Evolutionary conservation across 2,329 filamentous ascomycete genomes (phyloP).

Genomic region (Colletotrichum orchidophilum): DNA sequence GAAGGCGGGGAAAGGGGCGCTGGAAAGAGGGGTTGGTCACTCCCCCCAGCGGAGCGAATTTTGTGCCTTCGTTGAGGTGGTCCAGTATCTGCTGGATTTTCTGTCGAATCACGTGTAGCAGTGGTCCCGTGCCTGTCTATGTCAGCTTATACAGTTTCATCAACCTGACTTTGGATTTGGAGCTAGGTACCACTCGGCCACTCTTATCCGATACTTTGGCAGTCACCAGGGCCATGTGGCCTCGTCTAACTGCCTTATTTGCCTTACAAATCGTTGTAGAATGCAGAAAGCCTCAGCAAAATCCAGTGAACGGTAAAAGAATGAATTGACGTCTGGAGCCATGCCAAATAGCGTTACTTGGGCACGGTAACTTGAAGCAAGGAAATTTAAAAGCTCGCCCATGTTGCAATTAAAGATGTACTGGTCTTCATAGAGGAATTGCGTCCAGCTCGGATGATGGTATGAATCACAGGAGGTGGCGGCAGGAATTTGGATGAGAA

Average conservation of each 20-base stretch:
- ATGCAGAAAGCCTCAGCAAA: too few species aligned
- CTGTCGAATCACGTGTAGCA: not conserved
- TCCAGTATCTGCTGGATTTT: not conserved
- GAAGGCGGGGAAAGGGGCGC: slow-evolving; percentile 20
- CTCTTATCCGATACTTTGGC: not conserved
- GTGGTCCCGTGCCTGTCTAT: not conserved
- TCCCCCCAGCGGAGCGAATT: not conserved
- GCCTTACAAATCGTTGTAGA: too few species aligned
- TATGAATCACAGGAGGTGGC: not conserved
- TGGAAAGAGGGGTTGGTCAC: slow-evolving; percentile 12
- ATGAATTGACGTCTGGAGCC: too few species aligned
- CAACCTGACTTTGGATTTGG: not conserved
- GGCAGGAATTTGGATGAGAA: not conserved
- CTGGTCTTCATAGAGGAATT: too few species aligned
- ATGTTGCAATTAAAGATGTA: too few species aligned
- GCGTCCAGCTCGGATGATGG: too few species aligned
- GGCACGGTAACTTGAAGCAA: too few species aligned
- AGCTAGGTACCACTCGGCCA: slow-evolving; percentile 12
- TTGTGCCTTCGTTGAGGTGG: slow-evolving; percentile 1
- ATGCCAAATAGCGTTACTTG: too few species aligned
- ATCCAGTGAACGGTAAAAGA: too few species aligned
- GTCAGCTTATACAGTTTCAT: not conserved
- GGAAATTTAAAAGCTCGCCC: too few species aligned
- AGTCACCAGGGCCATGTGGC: too few species aligned
- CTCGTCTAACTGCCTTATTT: too few species aligned